These are phyloP conservation scores for Rosa multiflora DNA, from an alignment of 306 rosid genomes.

Conservation along the genomic window DNA sequence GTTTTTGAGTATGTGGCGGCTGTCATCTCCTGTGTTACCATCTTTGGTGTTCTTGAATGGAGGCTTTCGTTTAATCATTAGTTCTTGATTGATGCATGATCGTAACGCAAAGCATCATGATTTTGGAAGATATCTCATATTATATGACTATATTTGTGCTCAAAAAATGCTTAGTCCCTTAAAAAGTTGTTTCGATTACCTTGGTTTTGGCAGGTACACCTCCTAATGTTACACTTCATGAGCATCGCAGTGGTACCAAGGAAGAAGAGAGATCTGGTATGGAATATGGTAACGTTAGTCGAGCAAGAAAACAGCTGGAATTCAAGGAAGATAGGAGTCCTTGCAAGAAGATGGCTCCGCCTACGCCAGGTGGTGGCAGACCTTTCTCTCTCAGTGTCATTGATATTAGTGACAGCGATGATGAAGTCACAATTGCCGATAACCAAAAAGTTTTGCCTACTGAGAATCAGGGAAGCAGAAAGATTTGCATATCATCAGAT, in stretches of 20 bases:
- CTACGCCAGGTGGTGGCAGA: slow-evolving; percentile 39
- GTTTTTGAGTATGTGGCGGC: not conserved
- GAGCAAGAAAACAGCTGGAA: slow-evolving; percentile 43
- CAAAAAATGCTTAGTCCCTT: not conserved
- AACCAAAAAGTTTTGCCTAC: slow-evolving; percentile 14
- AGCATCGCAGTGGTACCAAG: not conserved
- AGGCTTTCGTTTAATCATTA: not conserved
- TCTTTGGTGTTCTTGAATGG: not conserved
- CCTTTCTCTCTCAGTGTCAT: slow-evolving; percentile 32
- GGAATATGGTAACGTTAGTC: slow-evolving; percentile 6
- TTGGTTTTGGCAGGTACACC: slow-evolving; percentile 36
- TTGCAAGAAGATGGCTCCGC: slow-evolving; percentile 52
- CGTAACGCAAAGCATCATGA: too few relatives aligned
- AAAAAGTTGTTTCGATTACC: not conserved
- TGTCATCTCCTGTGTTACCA: slow-evolving; percentile 5
- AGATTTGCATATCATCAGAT: not conserved
- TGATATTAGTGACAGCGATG: slow-evolving; percentile 54
- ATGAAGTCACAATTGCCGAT: slow-evolving; percentile 33
- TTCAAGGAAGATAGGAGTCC: slow-evolving; percentile 39
- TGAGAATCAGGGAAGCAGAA: slow-evolving; percentile 16
- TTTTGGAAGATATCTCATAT: not conserved
- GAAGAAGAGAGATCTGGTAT: slow-evolving; percentile 23
- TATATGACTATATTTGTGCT: not conserved
- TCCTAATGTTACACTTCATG: slow-evolving; percentile 12
- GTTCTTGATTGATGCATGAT: not conserved